Conservation (phyloP, 352 stramenopile genomes). For the Pythium phragmiticola region DNA sequence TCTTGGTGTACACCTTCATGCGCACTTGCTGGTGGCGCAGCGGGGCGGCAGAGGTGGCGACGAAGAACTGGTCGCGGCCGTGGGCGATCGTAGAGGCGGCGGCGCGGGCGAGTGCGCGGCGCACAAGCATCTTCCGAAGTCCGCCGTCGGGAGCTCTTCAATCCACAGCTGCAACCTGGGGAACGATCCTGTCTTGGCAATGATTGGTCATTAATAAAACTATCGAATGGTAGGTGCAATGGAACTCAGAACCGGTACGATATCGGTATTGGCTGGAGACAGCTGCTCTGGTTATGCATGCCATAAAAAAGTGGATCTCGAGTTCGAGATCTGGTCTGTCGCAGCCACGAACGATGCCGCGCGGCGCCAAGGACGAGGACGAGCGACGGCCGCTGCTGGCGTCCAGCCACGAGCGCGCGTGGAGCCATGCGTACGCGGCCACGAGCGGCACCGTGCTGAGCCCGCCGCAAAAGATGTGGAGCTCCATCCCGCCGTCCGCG, state of each 20-base stretch:
- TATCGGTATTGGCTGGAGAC: no score
- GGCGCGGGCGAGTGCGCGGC: constrained; percentile 1
- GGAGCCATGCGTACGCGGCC: constrained; percentile 16
- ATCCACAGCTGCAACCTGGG: neutral
- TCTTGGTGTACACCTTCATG: constrained; percentile 93
- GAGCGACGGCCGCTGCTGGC: constrained; percentile 24
- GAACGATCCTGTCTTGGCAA: neutral
- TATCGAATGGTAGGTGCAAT: neutral
- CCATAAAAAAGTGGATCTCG: no score
- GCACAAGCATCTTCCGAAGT: constrained; percentile 17
- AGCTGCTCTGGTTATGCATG: no score
- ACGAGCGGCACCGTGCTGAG: constrained; percentile 12
- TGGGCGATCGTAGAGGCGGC: neutral
- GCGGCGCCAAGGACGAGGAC: constrained; percentile 7
- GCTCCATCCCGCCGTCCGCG: constrained; percentile 7
- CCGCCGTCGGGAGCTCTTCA: neutral
- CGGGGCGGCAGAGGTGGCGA: neutral
- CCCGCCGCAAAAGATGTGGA: constrained; percentile 22
- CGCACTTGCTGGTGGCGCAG: constrained; percentile 17
- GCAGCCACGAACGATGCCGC: constrained; percentile 1
- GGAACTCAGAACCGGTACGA: no score
- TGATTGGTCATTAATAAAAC: constrained; percentile 11
- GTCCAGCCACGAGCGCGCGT: neutral
- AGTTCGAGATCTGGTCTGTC: no score
- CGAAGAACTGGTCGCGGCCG: neutral